These are phyloP conservation scores for Elymus sibiricus DNA, from an alignment of 176 grass and related monocot species.

Conservation along the genomic window DNA sequence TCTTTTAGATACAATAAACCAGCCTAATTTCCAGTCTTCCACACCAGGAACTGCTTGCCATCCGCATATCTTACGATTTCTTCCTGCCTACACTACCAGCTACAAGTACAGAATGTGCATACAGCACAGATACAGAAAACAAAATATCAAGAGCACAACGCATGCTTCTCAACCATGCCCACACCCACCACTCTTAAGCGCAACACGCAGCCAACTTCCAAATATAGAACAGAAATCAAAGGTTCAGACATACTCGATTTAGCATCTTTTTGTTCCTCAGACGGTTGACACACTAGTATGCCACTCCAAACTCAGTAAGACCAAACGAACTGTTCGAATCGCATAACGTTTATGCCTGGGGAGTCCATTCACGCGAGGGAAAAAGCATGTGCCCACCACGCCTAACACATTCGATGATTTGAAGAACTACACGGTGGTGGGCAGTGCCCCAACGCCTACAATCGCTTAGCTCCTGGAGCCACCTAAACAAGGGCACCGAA, in stretches of 20 bases:
- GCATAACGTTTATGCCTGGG: background rate
- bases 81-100: background rate
- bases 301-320: background rate
- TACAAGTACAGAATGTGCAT: background rate
- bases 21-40: background rate
- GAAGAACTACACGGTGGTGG: too few relatives aligned
- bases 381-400: background rate
- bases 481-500: background rate
- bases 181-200: background rate
- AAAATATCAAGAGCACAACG: background rate
- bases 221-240: background rate
- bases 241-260: background rate
- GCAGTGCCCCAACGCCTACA: background rate
- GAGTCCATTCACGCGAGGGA: background rate
- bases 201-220: background rate
- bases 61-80: background rate
- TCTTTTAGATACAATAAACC: background rate
- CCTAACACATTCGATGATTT: background rate
- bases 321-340: background rate
- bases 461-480: background rate
- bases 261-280: background rate
- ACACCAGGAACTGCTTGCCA: background rate
- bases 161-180: background rate
- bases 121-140: background rate
- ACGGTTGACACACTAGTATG: background rate